Evolutionary conservation across 257 asterid genomes (phyloP).

Genomic region (Cordia subcordata): DNA sequence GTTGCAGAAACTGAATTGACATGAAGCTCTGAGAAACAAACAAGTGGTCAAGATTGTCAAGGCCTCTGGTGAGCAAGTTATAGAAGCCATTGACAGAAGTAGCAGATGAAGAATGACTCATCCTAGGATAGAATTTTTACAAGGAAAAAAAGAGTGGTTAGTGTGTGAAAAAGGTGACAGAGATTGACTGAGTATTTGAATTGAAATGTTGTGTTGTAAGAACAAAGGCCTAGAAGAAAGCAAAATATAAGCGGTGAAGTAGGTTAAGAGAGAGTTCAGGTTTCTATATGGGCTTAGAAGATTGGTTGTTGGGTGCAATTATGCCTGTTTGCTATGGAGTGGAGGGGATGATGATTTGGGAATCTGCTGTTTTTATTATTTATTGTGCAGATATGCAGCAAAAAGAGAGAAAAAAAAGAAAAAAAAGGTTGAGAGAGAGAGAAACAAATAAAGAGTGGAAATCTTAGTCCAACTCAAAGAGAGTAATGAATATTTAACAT

Average conservation of each 20-base stretch:
- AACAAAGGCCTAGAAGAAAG: too few species aligned
- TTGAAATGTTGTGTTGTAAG: background rate
- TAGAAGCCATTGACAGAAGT: conserved; percentile 50
- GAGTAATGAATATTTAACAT: background rate
- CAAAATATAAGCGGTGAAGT: too few species aligned
- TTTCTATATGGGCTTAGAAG: conserved; percentile 35
- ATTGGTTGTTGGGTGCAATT: conserved; percentile 70
- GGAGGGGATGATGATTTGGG: conserved; percentile 69
- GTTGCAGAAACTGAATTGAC: conserved; percentile 53
- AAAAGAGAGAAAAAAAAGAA: conserved; percentile 10
- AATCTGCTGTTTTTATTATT: conserved; percentile 52
- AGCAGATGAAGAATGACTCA: conserved; percentile 54
- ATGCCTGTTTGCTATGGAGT: conserved; percentile 53
- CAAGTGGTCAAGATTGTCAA: conserved; percentile 53
- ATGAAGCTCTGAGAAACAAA: conserved; percentile 50
- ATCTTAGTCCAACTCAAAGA: background rate
- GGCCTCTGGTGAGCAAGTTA: conserved; percentile 47
- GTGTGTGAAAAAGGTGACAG: conserved; percentile 18
- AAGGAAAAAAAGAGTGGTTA: background rate
- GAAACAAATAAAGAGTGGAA: conserved; percentile 7
- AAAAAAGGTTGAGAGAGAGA: conserved; percentile 20
- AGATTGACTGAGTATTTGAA: conserved; percentile 29
- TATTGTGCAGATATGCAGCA: conserved; percentile 20
- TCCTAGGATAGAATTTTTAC: conserved; percentile 29
- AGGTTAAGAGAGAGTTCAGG: conserved; percentile 23